Evolutionary conservation across 2,329 filamentous ascomycete genomes (phyloP).

Genomic region (Fusarium staphyleae): DNA sequence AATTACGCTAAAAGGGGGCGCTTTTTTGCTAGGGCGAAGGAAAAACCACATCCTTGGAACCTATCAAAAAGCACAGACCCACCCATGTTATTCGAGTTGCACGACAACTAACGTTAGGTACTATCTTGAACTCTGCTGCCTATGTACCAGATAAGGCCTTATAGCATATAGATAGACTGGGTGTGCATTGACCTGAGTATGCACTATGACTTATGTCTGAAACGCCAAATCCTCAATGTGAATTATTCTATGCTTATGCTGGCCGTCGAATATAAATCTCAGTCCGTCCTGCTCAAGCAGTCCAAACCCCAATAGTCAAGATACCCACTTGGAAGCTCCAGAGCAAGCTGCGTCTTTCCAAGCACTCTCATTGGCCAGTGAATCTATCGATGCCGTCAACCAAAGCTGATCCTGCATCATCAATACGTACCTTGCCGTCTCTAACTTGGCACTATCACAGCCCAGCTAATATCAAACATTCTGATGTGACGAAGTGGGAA

Average conservation of each 20-base stretch:
- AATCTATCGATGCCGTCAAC: conserved; percentile 5
- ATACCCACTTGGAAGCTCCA: conserved; percentile 4
- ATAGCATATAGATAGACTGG: neutral
- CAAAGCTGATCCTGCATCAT: conserved; percentile 15
- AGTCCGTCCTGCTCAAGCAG: neutral
- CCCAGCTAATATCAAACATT: neutral
- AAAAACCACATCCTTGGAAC: conserved; percentile 6
- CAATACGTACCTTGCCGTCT: conserved; percentile 5
- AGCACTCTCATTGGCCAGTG: conserved; percentile 6
- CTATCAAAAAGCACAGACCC: conserved; percentile 23
- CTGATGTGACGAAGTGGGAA: neutral
- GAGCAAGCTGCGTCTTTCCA: conserved; percentile 4
- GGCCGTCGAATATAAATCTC: no score
- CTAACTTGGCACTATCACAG: neutral
- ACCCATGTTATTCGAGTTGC: conserved; percentile 16
- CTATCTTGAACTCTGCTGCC: conserved; percentile 4
- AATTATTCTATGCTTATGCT: neutral
- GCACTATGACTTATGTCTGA: neutral
- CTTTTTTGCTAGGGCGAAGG: conserved; percentile 12
- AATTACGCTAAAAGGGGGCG: conserved; percentile 40
- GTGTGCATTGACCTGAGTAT: neutral
- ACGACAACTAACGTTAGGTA: conserved; percentile 4
- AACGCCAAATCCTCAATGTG: neutral
- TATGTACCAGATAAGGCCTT: conserved; percentile 6
- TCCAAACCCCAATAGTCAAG: conserved; percentile 4